Evolutionary conservation across 176 grass and related monocot species (phyloP).

Genomic region (Stipa capillata): DNA sequence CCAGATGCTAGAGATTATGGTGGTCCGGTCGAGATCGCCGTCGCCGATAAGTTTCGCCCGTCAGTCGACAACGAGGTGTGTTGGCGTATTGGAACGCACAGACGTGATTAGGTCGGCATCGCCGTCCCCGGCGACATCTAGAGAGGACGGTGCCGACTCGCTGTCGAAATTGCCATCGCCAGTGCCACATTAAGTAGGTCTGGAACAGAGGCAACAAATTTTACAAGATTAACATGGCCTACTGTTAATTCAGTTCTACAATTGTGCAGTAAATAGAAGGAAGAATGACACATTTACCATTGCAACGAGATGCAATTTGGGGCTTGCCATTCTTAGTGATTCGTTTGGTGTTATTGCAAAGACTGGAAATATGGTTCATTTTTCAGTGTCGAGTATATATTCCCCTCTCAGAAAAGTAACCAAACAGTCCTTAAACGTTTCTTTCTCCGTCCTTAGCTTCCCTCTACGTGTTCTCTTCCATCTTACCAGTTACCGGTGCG

Average conservation of each 20-base stretch:
- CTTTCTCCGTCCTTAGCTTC: too few species aligned
- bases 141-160: constrained; percentile 12
- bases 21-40: constrained; percentile 10
- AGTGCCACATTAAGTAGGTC: neutral
- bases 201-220: neutral
- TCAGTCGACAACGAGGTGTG: neutral
- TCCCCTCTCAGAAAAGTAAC: too few species aligned
- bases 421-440: neutral
- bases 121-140: neutral
- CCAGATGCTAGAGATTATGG: neutral
- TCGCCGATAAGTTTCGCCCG: neutral
- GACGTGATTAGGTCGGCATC: neutral
- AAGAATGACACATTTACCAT: neutral
- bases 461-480: too few species aligned
- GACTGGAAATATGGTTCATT: neutral
- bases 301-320: neutral
- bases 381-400: neutral
- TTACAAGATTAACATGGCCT: neutral
- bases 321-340: too few species aligned
- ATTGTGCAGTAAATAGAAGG: neutral
- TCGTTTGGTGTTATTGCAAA: neutral
- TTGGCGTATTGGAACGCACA: neutral
- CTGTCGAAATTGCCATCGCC: constrained; percentile 10
- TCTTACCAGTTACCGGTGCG: too few species aligned
- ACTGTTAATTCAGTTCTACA: neutral